Conservation (phyloP, 2,329 filamentous ascomycete genomes). For the Calonectria multiphialidica region DNA sequence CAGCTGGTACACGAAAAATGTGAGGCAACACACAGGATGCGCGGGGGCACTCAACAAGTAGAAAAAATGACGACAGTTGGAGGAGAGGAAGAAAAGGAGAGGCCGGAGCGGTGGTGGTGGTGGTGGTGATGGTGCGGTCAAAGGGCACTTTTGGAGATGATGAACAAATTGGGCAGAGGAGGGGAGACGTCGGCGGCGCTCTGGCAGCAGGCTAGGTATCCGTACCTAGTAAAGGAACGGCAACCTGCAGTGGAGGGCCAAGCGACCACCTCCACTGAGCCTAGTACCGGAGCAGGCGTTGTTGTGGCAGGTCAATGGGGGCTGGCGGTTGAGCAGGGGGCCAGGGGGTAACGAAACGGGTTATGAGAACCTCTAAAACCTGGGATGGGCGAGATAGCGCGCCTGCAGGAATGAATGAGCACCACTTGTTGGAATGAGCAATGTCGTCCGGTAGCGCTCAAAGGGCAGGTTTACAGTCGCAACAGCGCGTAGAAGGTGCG, state of each 20-base stretch:
- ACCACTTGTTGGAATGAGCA: not conserved
- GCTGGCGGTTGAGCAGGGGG: not conserved
- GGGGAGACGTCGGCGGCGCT: conserved; percentile 17
- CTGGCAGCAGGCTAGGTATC: conserved; percentile 19
- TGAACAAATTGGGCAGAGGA: conserved; percentile 14
- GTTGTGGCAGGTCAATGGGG: conserved; percentile 19
- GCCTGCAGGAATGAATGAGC: not conserved
- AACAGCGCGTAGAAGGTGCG: not conserved
- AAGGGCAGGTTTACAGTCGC: not conserved
- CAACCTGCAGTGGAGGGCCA: conserved; percentile 17
- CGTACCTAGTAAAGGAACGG: conserved; percentile 14
- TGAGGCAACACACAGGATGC: conserved; percentile 15
- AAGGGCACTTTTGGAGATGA: conserved; percentile 35
- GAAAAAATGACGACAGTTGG: conserved; percentile 27
- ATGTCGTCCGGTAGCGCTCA: not conserved
- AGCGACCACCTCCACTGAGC: conserved; percentile 8
- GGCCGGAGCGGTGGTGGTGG: conserved; percentile 37
- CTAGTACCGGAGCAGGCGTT: conserved; percentile 7
- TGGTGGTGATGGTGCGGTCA: conserved; percentile 41
- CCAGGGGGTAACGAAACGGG: conserved; percentile 7
- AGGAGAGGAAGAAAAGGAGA: conserved; percentile 23
- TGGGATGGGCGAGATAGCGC: not conserved
- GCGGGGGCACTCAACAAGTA: conserved; percentile 13
- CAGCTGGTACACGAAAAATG: conserved; percentile 25
- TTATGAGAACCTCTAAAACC: conserved; percentile 6